Evolutionary conservation across 202 grass and related monocot species (phyloP), one percentile per base, ranked within the genome.

Genomic region (Schoenoplectus tabernaemontani): DNA sequence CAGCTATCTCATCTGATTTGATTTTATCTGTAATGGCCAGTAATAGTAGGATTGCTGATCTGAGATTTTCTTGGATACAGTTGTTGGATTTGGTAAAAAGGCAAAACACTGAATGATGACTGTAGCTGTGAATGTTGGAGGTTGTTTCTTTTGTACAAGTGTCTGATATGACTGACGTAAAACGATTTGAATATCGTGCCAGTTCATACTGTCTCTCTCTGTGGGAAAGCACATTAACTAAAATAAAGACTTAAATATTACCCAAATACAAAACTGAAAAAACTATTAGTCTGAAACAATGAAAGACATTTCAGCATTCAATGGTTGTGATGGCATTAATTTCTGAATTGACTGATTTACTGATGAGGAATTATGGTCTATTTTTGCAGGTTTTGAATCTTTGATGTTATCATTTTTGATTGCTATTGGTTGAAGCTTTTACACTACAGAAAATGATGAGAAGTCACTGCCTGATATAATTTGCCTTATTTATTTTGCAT

Each of bases 301-400:
- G 26, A 17, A 56, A 3, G 28, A 17, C 6, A 10, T 54, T 54
- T 32, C 12, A 48, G 32, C 44, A 73, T 73, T 72, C 22, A 72
- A 47, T 32, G 13, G 24, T 72, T 50, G 15, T 50, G 9, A 15
- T 72, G 20, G 2, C 23, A 65, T 6, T 15, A 36, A 38, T 38
- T 65, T 17, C n/a, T 60, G 15, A 53, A 51, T 32, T 33, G 34
- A 50, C 16, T 61, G 37, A 50, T 71, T 48, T 28, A 41, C 33
- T 74, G 26, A 75, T 78, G 57, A 44, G n/a, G 38, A 59, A 59
- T 30, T 78, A 28, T 78, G 76, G 36, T 78, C 26, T 78, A 42
- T 78, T 61, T 0, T 78, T n/a, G 32, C 76, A 79, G 76, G 57
- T 79, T 61, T 62, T 79, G 53, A 37, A 75, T 75, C 70, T 75